phyloP scores from a whole-genome alignment of 352 stramenopile species.

The Saprolegnia diclina region DNA sequence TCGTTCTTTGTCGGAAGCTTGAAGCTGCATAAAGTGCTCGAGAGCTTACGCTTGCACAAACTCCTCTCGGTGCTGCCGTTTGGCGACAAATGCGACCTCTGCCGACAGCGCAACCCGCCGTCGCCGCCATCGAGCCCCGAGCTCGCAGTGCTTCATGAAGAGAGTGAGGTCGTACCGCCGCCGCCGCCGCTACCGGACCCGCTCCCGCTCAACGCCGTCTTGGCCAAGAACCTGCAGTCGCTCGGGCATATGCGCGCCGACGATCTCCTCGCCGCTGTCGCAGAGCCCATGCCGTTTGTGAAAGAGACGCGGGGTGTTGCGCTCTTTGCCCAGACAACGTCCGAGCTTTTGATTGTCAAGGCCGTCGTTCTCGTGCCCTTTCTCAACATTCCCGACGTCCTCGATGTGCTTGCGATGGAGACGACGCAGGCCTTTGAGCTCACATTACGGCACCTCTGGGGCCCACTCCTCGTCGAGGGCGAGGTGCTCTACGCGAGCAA shows the following conservation, averaged over 20 bases:
- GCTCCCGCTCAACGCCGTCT: not conserved
- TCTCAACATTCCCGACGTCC: constrained; percentile 67
- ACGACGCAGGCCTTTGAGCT: constrained; percentile 54
- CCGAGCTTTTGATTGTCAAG: constrained; percentile 83
- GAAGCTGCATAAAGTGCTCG: not conserved
- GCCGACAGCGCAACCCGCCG: not conserved
- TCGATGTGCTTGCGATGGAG: constrained; percentile 73
- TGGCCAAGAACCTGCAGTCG: constrained; percentile 48
- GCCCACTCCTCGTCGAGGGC: constrained; percentile 73
- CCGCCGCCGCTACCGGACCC: constrained; percentile 1
- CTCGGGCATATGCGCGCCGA: constrained; percentile 75
- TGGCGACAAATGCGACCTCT: not conserved
- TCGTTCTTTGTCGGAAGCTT: not conserved
- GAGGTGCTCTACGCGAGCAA: constrained; percentile 60
- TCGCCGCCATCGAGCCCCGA: not conserved
- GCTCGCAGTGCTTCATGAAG: not conserved
- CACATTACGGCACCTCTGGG: constrained; percentile 74
- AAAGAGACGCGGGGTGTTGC: constrained; percentile 64
- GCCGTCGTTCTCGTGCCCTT: constrained; percentile 54
- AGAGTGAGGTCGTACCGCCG: not conserved
- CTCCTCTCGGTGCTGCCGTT: not conserved
- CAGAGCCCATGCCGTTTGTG: constrained; percentile 60
- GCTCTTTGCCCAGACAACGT: constrained; percentile 67
- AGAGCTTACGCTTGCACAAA: not conserved
- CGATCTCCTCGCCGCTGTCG: constrained; percentile 56